Conservation (phyloP, 176 grass and related monocot genomes). For the Phoenix dactylifera region DNA sequence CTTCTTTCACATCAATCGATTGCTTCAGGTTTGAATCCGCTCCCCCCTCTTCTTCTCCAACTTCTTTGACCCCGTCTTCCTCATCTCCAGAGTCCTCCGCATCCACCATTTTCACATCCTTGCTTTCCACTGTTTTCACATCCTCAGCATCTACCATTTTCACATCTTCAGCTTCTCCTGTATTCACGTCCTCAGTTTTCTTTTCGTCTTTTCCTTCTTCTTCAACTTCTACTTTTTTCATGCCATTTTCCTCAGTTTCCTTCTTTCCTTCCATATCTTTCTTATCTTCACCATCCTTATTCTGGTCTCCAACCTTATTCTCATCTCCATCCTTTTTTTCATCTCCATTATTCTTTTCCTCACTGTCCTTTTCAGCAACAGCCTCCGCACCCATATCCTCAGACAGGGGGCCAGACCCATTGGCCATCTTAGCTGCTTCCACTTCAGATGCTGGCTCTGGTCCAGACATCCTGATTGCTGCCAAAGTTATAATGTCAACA, state of each 20-base stretch:
- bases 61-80: not conserved
- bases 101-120: not conserved
- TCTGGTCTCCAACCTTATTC: too few species aligned
- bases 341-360: conserved; percentile 3
- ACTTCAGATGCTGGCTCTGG: conserved; percentile 19
- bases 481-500: too few species aligned
- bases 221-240: conserved; percentile 5
- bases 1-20: not conserved
- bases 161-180: not conserved
- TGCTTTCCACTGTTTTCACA: conserved; percentile 2
- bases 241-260: conserved; percentile 28
- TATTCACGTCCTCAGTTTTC: not conserved
- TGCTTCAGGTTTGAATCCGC: not conserved
- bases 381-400: conserved; percentile 15
- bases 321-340: not conserved
- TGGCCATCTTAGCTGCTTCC: conserved; percentile 28
- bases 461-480: conserved; percentile 16
- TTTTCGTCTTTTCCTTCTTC: not conserved
- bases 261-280: conserved; percentile 1
- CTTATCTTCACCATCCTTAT: conserved; percentile 13
- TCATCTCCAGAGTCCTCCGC: not conserved
- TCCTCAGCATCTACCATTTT: conserved; percentile 18
- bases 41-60: conserved; percentile 12
- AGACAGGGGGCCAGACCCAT: conserved; percentile 21
- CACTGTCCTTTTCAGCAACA: conserved; percentile 10